These are phyloP conservation scores for Auricularia auricula-judae DNA, from an alignment of 768 basidiomycete genomes.

Conservation along the genomic window DNA sequence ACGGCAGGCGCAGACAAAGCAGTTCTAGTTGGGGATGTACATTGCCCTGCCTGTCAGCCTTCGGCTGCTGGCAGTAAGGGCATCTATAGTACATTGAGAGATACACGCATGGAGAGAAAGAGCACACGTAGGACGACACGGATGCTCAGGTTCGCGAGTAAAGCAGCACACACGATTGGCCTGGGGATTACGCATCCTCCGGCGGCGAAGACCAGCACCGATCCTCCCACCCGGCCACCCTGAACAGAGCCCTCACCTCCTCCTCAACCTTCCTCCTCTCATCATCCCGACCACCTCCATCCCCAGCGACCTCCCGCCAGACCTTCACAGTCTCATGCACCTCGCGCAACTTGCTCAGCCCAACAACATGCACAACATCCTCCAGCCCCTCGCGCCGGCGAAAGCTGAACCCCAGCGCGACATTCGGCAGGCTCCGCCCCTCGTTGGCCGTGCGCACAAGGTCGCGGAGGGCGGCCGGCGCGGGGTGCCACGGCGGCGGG, in stretches of 20 bases:
- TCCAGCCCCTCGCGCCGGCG: constrained; percentile 25
- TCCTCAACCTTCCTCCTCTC: constrained; percentile 34
- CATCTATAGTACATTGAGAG: too few relatives aligned
- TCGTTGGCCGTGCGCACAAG: constrained; percentile 30
- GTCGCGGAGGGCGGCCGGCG: constrained; percentile 36
- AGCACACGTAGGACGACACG: too few relatives aligned
- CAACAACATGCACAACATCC: constrained; percentile 45
- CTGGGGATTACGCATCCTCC: background rate
- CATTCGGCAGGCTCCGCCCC: constrained; percentile 36
- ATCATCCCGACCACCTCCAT: constrained; percentile 13
- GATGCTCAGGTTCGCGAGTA: too few relatives aligned
- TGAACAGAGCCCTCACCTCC: constrained; percentile 33
- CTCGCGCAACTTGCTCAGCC: constrained; percentile 57
- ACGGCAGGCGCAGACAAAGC: too few relatives aligned
- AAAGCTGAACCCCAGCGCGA: constrained; percentile 69
- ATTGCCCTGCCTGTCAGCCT: too few relatives aligned
- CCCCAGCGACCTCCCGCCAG: constrained; percentile 50
- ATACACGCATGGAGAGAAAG: too few relatives aligned
- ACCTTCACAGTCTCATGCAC: constrained; percentile 63
- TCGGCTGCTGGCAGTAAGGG: too few relatives aligned
- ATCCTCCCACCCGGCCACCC: constrained; percentile 41
- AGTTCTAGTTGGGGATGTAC: too few relatives aligned
- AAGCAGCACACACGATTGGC: too few relatives aligned
- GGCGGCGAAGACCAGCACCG: constrained; percentile 65
- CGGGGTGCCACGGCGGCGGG: constrained; percentile 69